A percentile compares a stretch with the other conserved stretches of the same genome.
These are phyloP conservation scores for Pestalotiopsis sp. DNA, from an alignment of 2,329 filamentous ascomycete species.

Conservation along the genomic window DNA sequence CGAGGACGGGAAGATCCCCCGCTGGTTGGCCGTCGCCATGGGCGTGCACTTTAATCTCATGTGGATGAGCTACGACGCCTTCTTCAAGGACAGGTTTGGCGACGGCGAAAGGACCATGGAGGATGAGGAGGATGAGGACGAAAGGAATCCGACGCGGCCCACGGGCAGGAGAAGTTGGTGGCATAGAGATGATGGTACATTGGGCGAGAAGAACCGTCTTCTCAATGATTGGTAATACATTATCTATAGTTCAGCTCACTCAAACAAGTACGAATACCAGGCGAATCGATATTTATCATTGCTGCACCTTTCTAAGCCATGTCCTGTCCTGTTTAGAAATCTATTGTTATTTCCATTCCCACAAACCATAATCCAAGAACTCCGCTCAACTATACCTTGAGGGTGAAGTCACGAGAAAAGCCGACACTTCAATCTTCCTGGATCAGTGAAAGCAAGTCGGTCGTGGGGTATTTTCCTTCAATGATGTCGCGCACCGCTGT, in stretches of 20 bases:
- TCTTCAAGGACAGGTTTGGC: constrained; percentile 73
- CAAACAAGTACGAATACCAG: background rate
- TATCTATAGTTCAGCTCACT: background rate
- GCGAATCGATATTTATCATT: background rate
- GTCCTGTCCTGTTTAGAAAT: background rate
- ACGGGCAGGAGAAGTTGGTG: background rate
- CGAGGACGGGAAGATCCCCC: constrained; percentile 61
- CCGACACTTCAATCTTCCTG: constrained; percentile 12
- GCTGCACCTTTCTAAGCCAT: background rate
- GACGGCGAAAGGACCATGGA: constrained; percentile 74
- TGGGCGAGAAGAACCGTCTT: constrained; percentile 25
- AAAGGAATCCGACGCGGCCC: background rate
- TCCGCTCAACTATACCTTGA: background rate
- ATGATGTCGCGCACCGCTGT: constrained; percentile 86
- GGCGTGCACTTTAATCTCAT: constrained; percentile 46
- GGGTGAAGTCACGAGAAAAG: background rate
- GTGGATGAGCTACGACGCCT: constrained; percentile 67
- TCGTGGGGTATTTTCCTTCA: constrained; percentile 73
- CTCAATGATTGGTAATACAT: constrained; percentile 28
- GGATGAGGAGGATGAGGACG: constrained; percentile 22
- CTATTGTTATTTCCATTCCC: background rate
- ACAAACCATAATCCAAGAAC: background rate
- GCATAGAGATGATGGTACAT: background rate
- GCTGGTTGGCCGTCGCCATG: constrained; percentile 62
- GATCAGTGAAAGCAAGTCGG: constrained; percentile 78